phyloP scores from a whole-genome alignment of 225 moss, liverwort and hornwort species.

The Polytrichum commune region DNA sequence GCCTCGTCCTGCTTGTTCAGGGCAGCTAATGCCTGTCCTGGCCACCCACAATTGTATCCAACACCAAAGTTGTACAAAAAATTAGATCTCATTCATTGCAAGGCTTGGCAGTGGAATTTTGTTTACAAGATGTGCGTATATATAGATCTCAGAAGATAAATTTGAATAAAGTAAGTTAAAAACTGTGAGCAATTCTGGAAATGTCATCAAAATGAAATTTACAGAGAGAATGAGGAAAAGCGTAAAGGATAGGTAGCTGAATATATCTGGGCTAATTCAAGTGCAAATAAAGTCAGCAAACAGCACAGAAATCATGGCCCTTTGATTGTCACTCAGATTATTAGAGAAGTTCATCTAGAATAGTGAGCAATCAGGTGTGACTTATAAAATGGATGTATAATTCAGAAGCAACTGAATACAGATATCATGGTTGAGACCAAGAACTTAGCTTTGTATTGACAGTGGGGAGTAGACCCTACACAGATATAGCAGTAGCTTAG shows the following conservation, averaged over 20 bases:
- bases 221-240: not conserved
- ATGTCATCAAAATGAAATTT: not conserved
- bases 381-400: too few relatives aligned
- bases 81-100: slow-evolving; percentile 14
- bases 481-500: not conserved
- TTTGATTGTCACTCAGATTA: too few relatives aligned
- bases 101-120: not conserved
- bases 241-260: not conserved
- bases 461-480: not conserved
- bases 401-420: not conserved
- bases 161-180: too few relatives aligned
- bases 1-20: slow-evolving; percentile 70
- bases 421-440: not conserved
- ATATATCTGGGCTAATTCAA: too few relatives aligned
- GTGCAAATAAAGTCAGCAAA: too few relatives aligned
- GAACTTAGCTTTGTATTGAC: not conserved
- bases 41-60: slow-evolving; percentile 19
- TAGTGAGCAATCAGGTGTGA: too few relatives aligned
- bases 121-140: too few relatives aligned
- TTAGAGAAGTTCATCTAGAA: too few relatives aligned
- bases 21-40: slow-evolving; percentile 80
- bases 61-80: slow-evolving; percentile 27
- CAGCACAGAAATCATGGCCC: too few relatives aligned
- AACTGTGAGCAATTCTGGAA: too few relatives aligned
- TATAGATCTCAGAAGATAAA: too few relatives aligned